These are phyloP conservation scores for Microdochium bolleyi DNA, from an alignment of 2,329 filamentous ascomycete species.

Conservation along the genomic window DNA sequence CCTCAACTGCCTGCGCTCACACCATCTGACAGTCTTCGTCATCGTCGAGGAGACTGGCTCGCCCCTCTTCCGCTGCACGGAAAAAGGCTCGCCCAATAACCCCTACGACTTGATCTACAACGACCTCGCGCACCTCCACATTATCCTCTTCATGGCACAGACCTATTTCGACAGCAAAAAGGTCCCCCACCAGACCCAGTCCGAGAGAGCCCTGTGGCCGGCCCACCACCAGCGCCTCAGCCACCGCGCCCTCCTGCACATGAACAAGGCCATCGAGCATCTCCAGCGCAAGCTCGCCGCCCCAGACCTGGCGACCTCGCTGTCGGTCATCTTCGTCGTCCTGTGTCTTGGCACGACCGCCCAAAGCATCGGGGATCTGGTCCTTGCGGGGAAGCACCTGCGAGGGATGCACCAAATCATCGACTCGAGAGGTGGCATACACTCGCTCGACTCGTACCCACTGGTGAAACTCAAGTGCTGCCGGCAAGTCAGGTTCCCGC, in stretches of 20 bases:
- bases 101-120: not conserved
- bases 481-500: not conserved
- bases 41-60: not conserved
- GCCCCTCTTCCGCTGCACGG: not conserved
- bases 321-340: not conserved
- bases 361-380: not conserved
- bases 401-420: not conserved
- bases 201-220: not conserved
- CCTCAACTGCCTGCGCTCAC: too few relatives aligned
- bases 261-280: not conserved
- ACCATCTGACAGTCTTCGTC: not conserved
- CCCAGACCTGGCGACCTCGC: not conserved
- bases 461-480: not conserved
- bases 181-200: not conserved
- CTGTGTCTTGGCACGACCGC: not conserved
- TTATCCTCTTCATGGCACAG: not conserved
- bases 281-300: not conserved
- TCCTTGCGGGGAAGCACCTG: not conserved
- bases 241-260: not conserved
- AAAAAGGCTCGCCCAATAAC: not conserved
- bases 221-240: not conserved
- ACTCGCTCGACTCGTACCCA: not conserved
- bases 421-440: not conserved
- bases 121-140: not conserved
- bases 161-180: not conserved